phyloP scores from a whole-genome alignment of 1,284 basidiomycete genomes.

The Naganishia sp. region DNA sequence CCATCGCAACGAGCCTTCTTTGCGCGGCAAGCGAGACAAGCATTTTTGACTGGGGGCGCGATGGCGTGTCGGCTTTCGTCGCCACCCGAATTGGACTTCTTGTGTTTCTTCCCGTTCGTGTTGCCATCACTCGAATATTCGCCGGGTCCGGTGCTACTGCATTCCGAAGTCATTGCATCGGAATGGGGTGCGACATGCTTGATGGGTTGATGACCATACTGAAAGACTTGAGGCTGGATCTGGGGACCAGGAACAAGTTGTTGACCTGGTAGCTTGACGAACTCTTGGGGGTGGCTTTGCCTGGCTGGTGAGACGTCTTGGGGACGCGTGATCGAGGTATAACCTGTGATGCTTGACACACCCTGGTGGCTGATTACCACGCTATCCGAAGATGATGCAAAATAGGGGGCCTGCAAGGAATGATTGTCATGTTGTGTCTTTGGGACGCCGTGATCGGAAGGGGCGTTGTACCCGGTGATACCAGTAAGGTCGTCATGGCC shows the following conservation, averaged over 20 bases:
- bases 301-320: neutral
- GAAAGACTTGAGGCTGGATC: neutral
- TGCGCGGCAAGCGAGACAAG: conserved; percentile 51
- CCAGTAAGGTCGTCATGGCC: neutral
- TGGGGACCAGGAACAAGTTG: neutral
- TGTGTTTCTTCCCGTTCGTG: conserved; percentile 20
- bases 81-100: neutral
- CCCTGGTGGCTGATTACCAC: neutral
- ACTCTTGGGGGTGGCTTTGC: neutral
- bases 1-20: conserved; percentile 55
- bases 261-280: neutral
- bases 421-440: neutral
- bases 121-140: neutral
- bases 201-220: neutral
- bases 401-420: neutral
- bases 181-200: neutral
- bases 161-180: neutral
- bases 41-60: conserved; percentile 40
- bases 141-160: neutral
- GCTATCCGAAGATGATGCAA: too few species aligned
- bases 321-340: neutral
- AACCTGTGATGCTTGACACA: neutral
- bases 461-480: neutral
- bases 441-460: neutral
- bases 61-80: conserved; percentile 18